Percentiles rank a stretch among this genome's conserved stretches.
These are phyloP conservation scores for Zychaea mexicana DNA, from an alignment of 371 early-diverging fungal species.

Conservation along the genomic window DNA sequence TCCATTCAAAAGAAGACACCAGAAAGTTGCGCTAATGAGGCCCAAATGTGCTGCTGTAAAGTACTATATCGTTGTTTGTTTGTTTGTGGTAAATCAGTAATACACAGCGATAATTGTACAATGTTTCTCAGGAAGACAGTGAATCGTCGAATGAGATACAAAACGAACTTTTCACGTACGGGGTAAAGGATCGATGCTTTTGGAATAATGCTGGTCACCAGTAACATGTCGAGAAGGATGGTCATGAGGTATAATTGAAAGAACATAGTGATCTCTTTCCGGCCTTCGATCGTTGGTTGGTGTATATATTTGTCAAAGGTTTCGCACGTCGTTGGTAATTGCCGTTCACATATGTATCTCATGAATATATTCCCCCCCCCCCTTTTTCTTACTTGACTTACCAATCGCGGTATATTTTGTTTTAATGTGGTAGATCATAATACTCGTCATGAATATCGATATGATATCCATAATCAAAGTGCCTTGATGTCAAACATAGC, in stretches of 20 bases:
- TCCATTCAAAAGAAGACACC: slow-evolving; percentile 87
- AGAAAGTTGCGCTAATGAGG: slow-evolving; percentile 72
- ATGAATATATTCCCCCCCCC: no score
- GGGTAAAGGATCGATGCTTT: slow-evolving; percentile 72
- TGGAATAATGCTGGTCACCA: slow-evolving; percentile 81
- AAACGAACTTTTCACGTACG: no score
- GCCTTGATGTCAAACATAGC: slow-evolving; percentile 26
- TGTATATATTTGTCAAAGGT: not conserved
- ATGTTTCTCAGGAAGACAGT: no score
- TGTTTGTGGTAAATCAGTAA: no score
- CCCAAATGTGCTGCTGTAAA: slow-evolving; percentile 78
- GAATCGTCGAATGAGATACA: no score
- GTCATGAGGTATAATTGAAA: slow-evolving; percentile 82
- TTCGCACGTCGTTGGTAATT: not conserved
- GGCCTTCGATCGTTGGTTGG: slow-evolving; percentile 41
- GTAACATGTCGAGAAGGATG: slow-evolving; percentile 75
- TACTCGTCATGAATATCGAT: slow-evolving; percentile 82
- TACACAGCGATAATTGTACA: no score
- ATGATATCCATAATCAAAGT: slow-evolving; percentile 78
- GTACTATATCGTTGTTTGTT: no score
- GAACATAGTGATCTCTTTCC: slow-evolving; percentile 91
- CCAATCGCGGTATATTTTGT: slow-evolving; percentile 93
- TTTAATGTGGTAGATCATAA: slow-evolving; percentile 91
- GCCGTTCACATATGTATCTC: no score
- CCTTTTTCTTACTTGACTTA: no score